phyloP scores from a whole-genome alignment of 805 yeast genomes.

The Ogataea minuta region DNA sequence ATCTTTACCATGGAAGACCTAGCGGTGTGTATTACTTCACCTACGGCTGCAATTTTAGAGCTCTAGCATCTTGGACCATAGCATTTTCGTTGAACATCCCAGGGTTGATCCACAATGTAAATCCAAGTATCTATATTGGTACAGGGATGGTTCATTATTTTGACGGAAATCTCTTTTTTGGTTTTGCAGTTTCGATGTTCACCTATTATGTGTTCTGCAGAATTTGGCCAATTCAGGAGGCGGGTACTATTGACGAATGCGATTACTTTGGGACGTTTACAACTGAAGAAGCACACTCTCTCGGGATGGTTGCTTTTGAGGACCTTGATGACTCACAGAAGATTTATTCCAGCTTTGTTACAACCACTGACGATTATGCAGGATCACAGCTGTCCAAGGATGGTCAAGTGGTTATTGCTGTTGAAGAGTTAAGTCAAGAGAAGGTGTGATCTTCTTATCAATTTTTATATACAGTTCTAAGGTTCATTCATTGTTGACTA shows the following conservation, averaged over 20 bases:
- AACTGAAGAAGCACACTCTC: conserved; percentile 30
- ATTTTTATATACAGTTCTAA: too few relatives aligned
- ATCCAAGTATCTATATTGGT: conserved; percentile 18
- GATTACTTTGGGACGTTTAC: conserved; percentile 35
- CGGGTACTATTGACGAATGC: conserved; percentile 28
- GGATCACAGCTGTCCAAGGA: too few relatives aligned
- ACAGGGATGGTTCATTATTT: conserved; percentile 42
- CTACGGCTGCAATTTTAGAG: conserved; percentile 45
- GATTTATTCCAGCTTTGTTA: too few relatives aligned
- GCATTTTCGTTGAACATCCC: conserved; percentile 51
- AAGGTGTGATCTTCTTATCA: too few relatives aligned
- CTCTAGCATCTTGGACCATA: conserved; percentile 36
- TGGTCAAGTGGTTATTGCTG: too few relatives aligned
- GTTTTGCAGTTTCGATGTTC: conserved; percentile 39
- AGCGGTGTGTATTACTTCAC: conserved; percentile 35
- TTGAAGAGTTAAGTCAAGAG: too few relatives aligned
- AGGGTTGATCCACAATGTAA: conserved; percentile 39
- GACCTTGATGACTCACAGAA: too few relatives aligned
- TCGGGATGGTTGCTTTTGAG: conserved; percentile 31
- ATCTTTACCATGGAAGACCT: conserved; percentile 36
- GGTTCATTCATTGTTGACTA: too few relatives aligned
- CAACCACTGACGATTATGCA: too few relatives aligned
- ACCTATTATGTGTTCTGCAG: conserved; percentile 36
- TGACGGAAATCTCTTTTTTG: conserved; percentile 43
- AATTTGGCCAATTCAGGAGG: too few relatives aligned